These are phyloP conservation scores for Scutellaria galericulata DNA, from an alignment of 257 asterid genomes.

Conservation along the genomic window DNA sequence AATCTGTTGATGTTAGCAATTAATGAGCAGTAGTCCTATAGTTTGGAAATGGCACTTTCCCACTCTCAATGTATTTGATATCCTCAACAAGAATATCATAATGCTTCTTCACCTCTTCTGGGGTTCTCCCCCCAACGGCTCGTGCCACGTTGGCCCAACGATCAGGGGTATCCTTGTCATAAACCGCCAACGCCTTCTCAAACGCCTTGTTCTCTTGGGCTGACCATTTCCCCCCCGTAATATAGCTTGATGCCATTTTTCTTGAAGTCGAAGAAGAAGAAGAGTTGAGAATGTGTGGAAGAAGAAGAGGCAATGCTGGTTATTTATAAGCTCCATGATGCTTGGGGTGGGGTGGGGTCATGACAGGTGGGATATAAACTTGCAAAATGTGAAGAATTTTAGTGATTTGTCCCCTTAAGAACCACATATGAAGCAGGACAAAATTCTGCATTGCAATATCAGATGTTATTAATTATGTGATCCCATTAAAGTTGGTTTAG, in stretches of 20 bases:
- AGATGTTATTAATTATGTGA: background rate
- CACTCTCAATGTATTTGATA: conserved; percentile 64
- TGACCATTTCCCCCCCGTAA: conserved; percentile 62
- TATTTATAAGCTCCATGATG: conserved; percentile 44
- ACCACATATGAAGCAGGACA: conserved; percentile 54
- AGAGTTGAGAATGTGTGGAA: conserved; percentile 25
- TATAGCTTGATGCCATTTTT: conserved; percentile 52
- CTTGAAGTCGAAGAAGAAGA: no score
- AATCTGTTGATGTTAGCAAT: conserved; percentile 18
- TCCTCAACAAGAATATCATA: conserved; percentile 71
- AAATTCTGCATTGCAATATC: conserved; percentile 18
- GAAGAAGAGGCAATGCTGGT: conserved; percentile 28
- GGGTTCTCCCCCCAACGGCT: conserved; percentile 70
- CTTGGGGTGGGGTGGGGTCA: conserved; percentile 42
- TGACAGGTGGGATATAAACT: no score
- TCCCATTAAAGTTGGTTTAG: conserved; percentile 8
- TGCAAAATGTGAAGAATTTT: conserved; percentile 44
- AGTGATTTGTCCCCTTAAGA: conserved; percentile 52
- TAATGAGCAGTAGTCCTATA: conserved; percentile 43
- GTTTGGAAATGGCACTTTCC: conserved; percentile 70
- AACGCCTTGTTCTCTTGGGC: conserved; percentile 79
- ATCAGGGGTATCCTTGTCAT: conserved; percentile 75
- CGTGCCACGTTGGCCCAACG: conserved; percentile 86
- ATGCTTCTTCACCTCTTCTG: conserved; percentile 79
- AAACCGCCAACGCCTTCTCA: conserved; percentile 75